Conservation (phyloP, 345 rosid genomes). For the Eucalyptus rudis region DNA sequence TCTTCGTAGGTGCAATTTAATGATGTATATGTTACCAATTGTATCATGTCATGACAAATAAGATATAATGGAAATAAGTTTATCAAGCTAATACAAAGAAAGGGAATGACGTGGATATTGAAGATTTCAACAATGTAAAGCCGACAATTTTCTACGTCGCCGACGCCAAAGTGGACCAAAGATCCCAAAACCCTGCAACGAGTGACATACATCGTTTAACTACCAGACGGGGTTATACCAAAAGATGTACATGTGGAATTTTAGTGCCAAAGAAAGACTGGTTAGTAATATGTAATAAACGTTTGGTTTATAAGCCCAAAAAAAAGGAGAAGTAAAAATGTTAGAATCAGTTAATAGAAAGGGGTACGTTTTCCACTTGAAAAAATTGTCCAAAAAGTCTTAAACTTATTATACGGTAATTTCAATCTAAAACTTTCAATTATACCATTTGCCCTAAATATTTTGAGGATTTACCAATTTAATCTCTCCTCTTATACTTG, state of each 20-base stretch:
- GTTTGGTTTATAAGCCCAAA: neutral
- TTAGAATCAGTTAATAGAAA: neutral
- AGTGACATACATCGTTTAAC: neutral
- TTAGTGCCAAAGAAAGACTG: neutral
- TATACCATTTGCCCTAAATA: neutral
- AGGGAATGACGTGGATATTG: neutral
- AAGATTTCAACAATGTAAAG: neutral
- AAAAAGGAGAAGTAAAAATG: neutral
- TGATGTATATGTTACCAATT: neutral
- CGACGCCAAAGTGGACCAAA: neutral
- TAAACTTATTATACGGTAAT: too few relatives aligned
- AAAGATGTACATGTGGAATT: neutral
- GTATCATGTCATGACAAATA: neutral
- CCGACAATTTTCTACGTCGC: neutral
- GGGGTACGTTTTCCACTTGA: accelerated
- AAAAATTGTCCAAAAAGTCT: too few relatives aligned
- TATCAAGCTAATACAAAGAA: neutral
- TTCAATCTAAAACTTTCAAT: too few relatives aligned
- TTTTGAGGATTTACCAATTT: neutral
- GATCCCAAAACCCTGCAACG: neutral
- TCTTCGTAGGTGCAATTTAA: neutral
- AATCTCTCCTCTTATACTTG: neutral
- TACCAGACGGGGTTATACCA: neutral
- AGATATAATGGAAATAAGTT: neutral
- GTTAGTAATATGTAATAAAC: neutral